Base-by-base conservation (phyloP, 345 rosid species). In the Citrus medica region DNA sequence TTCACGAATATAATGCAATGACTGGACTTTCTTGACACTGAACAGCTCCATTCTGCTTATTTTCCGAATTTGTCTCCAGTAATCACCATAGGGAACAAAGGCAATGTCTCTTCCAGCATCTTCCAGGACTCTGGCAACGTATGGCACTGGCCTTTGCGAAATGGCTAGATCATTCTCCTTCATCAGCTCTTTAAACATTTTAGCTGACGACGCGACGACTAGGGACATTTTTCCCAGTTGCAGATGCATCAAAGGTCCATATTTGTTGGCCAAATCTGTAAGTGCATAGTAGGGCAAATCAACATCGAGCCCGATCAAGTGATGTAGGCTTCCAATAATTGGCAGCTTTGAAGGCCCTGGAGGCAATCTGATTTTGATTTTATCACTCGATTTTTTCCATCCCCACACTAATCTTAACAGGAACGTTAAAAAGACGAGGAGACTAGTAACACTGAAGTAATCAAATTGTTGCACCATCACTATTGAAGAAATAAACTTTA, bases 91-190 rank as follows among this genome's bases (percentile, higher is more conserved):
- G 14, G 69, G 69, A 30, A 66, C 69, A 66, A 66, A 66, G 14
- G 69, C 69, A 35, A 66, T 66, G 24, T 66, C 69, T 66, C 69
- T 66, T 7, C 69, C 69, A 12, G 69, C 40, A 33, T 65, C 69
- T 2, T 8, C 40, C 46, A 66, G 69, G 69, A 66, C 27, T n/a
- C 69, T 35, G 46, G 69, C 69, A n/a, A 35, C 69, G 4, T 66
- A 65, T 9, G 69, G 69, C n/a, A 65, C 69, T 0, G 69, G 69
- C 69, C 69, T 65, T 21, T 33, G 69, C 5, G 69, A 65, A 19
- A 65, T 65, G 40, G 69, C 69, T 1, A 65, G 69, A 27, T 65
- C 69, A 35, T 65, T 65, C 40, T 65, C 69, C 42, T 65, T 65
- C 69, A 65, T 65, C 25, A 65, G 42, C n/a, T 65, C 69, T 35